Evolutionary conservation across 768 basidiomycete genomes (phyloP).

Genomic region (Hypholoma sublateritium): DNA sequence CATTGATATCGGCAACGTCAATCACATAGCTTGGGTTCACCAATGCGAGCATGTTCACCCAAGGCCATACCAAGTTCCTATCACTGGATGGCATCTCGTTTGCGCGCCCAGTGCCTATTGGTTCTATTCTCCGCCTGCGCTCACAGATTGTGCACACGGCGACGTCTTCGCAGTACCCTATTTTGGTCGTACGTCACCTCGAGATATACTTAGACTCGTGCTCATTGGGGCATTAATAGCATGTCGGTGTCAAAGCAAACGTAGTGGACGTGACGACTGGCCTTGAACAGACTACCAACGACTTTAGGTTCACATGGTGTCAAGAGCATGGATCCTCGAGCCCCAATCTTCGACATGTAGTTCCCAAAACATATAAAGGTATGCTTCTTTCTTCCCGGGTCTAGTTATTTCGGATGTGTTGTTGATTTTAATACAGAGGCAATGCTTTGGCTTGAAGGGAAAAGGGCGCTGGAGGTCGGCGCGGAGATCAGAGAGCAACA

Average conservation of each 20-base stretch:
- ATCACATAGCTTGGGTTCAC: slow-evolving; percentile 64
- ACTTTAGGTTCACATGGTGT: slow-evolving; percentile 77
- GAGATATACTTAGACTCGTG: not conserved
- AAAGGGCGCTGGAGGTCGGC: slow-evolving; percentile 68
- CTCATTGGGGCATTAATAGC: slow-evolving; percentile 36
- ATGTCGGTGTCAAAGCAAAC: slow-evolving; percentile 69
- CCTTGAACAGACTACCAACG: slow-evolving; percentile 65
- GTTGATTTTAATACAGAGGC: slow-evolving; percentile 50
- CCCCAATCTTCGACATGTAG: slow-evolving; percentile 42
- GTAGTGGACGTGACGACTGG: slow-evolving; percentile 71
- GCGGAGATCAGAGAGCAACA: slow-evolving; percentile 48
- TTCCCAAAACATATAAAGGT: slow-evolving; percentile 75
- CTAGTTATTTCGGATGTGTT: not conserved
- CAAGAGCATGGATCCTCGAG: slow-evolving; percentile 31
- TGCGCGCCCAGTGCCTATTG: slow-evolving; percentile 78
- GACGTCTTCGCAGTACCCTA: slow-evolving; percentile 46
- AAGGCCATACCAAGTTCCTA: slow-evolving; percentile 65
- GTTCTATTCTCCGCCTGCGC: slow-evolving; percentile 73
- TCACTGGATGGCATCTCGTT: slow-evolving; percentile 82
- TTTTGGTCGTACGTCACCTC: slow-evolving; percentile 52
- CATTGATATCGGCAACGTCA: not conserved
- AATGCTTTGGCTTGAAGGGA: slow-evolving; percentile 84
- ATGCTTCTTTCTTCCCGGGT: slow-evolving; percentile 12
- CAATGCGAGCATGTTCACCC: slow-evolving; percentile 68
- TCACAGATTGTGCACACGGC: slow-evolving; percentile 69